Evolutionary conservation across 768 basidiomycete species (phyloP).

Genomic region (Boletus subparvulus): DNA sequence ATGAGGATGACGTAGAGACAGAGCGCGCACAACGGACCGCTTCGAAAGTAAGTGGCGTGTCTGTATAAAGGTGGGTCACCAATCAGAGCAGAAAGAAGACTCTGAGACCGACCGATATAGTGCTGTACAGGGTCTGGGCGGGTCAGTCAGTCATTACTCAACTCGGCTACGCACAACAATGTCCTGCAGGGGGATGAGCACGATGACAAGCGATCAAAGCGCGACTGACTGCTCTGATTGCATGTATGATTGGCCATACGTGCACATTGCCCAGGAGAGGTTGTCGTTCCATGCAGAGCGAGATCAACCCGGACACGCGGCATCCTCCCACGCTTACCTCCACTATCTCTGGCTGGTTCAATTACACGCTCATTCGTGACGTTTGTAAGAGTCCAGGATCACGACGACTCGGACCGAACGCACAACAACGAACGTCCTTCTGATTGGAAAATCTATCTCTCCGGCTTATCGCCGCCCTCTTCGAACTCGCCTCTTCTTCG

Average conservation of each 20-base stretch:
- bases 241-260: slow-evolving; percentile 81
- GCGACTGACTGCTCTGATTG: slow-evolving; percentile 56
- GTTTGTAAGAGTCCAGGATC: too few relatives aligned
- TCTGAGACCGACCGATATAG: slow-evolving; percentile 57
- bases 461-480: too few relatives aligned
- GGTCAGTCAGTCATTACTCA: slow-evolving; percentile 2
- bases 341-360: too few relatives aligned
- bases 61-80: slow-evolving; percentile 36
- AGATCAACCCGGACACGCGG: neutral
- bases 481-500: too few relatives aligned
- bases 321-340: too few relatives aligned
- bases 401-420: too few relatives aligned
- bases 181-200: slow-evolving; percentile 47
- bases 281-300: slow-evolving; percentile 31
- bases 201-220: too few relatives aligned
- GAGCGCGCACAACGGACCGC: slow-evolving; percentile 48
- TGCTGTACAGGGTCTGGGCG: slow-evolving; percentile 41
- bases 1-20: slow-evolving; percentile 8
- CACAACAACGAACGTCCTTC: too few relatives aligned
- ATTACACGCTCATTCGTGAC: too few relatives aligned
- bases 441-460: too few relatives aligned
- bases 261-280: slow-evolving; percentile 52
- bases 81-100: neutral
- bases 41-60: slow-evolving; percentile 82
- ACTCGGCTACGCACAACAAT: slow-evolving; percentile 47